Base-by-base conservation (phyloP, 2,329 filamentous ascomycete species). In the Colletotrichum orchidophilum region DNA sequence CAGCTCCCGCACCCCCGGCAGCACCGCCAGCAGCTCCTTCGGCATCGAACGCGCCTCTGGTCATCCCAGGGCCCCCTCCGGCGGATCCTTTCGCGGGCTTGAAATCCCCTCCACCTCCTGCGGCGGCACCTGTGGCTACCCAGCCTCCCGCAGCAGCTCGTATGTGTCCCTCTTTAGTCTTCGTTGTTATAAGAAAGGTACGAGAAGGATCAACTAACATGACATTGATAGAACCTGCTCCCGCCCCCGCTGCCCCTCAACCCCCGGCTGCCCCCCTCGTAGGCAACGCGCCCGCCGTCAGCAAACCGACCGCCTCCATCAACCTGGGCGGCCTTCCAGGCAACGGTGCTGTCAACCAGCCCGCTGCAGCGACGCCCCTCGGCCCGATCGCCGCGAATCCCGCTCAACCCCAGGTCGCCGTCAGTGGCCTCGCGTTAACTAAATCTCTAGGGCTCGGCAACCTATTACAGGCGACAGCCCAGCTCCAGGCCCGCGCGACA, bases 391-490 rank as follows among this genome's bases (percentile, higher is more conserved):
- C 75, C 2, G 77, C 75, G 3, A 67, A 67, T 57, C 58, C 76
- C 9, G 72, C 42, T n/a, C 66, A 54, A 8, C 70, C 73, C 15
- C 72, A 70, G 31, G 68, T 74, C 18, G 75, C 76, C 1, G 80
- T 85, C 67, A 78, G 85, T 35, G 82, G 81, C 9, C 67, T 86
- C 69, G 80, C 77, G 7, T 77, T 87, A 58, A 83, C 78, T 74
- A 87, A 82, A 67, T 76, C 80, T 55, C 76, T 87, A 52, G 79
- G 83, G 60, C 77, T 87, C 12, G 86, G 85, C 33, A 86, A 82
- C 66, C 75, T 87, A 59, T 75, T 74, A 27, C 65, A 74, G 52
- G 69, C 73, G 59, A 72, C 72, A 18, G 55, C 53, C n/a, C 42
- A 35, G 18, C 62, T 74, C 33, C 68, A 72, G 50, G 71, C 73